Base-by-base conservation (phyloP, 306 rosid species). In the Canavalia gladiata region DNA sequence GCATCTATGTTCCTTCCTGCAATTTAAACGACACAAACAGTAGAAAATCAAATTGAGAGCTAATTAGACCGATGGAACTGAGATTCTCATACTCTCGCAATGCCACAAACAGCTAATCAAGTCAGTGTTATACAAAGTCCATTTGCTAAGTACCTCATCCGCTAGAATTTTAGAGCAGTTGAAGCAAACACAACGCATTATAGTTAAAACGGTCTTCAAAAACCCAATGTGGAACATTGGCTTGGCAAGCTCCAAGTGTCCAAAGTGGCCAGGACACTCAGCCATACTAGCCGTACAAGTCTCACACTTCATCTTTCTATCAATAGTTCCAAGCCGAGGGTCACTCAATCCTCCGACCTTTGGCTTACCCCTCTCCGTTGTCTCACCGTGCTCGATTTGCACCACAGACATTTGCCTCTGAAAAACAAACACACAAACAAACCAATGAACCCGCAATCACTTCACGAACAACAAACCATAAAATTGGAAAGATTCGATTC, bases 331-430 rank as follows among this genome's bases (percentile, higher is more conserved):
- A 1, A 96, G 92, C 65, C 98, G 87, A 13, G 97, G 97, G 72
- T 96, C 99, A 47, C 99, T 96, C 70, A 96, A 79, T 46, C 99
- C 99, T 28, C 86, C 97, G 55, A 89, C 50, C 86, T 96, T 96
- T 1, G 99, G 98, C 81, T 95, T 95, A 0, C 99, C 99, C 58
- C 93, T 85, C 87, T 91, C 87, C 73, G 94, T 95, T 0, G 99
- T 95, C 90, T 95, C 99, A 5, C 97, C 85, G 43, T 93, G 97
- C 86, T 93, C 98, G 73, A 95, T 90, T 89, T 90, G 97, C 76
- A 95, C 96, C 4, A 92, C 98, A 25, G 99, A 94, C 99, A 95
- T 93, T 90, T 95, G 99, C 82, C 99, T 87, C 99, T 95, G 98
- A 9, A 60, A 76, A 33, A 5, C 34, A 37, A 59, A 45, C 1